Base-by-base conservation (phyloP, 2,329 filamentous ascomycete genomes). In the Macroventuria anomochaeta region DNA sequence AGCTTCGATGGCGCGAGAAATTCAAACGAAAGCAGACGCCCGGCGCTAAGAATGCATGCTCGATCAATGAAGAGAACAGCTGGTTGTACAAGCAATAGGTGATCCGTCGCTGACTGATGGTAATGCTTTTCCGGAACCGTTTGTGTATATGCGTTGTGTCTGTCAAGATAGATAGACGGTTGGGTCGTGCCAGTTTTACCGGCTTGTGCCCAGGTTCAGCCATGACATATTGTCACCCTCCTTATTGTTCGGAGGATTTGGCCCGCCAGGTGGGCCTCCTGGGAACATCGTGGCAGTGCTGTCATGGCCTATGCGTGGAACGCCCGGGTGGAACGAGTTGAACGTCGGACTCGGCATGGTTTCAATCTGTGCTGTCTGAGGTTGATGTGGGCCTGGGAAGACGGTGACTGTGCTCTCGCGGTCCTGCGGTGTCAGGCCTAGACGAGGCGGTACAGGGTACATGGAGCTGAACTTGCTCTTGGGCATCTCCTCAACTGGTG, bases 141-240 rank as follows among this genome's bases (percentile, higher is more conserved):
- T 48, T 37, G 44, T 49, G 46, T 54, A 43, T 57, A 52, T 59
- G 43, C 48, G 48, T 25, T 38, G 53, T 43, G 53, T 46, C 43
- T 51, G 34, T 47, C 49, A 34, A 31, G 31, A 37, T 23, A 40
- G 29, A 29, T 46, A 41, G 31, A 46, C 37, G 49, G 25, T 38
- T 18, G 48, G 49, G 48, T 25, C 11, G 44, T 43, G 46, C 41
- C 17, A 37, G 12, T 15, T 29, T 48, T 50, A 58, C 59, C 65
- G 67, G 33, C 63, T 67, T 37, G 67, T 82, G 39, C 85, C 86
- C 15, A 92, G 79, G 67, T 92, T 91, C 59, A 93, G 76, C 89
- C 89, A 93, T 75, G 88, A 90, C 87, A 92, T 90, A 71, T 92
- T 89, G 25, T 66, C 59, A 46, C 65, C 66, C n/a, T 48, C 51